These are phyloP conservation scores for Ceratopteris richardii DNA, from an alignment of 75 land plant species.

Conservation along the genomic window DNA sequence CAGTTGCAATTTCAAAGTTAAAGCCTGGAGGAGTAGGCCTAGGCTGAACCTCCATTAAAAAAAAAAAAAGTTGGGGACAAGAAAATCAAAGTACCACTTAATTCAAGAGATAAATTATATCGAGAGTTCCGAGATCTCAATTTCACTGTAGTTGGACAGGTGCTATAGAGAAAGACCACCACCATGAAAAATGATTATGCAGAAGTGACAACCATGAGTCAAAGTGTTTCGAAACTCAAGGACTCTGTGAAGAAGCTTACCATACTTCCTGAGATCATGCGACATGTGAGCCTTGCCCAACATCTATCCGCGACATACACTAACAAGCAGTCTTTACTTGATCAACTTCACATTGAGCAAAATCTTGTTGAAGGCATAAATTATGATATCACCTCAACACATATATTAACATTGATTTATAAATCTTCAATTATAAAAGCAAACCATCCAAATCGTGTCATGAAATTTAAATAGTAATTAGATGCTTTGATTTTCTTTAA, in stretches of 20 bases:
- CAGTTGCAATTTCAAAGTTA: no score
- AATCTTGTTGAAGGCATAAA: conserved; percentile 80
- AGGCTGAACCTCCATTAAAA: no score
- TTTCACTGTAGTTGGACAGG: conserved; percentile 94
- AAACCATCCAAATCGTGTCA: no score
- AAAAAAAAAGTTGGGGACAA: conserved; percentile 67
- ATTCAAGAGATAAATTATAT: conserved; percentile 95
- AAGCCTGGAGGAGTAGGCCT: no score
- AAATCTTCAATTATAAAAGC: no score
- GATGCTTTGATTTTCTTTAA: no score
- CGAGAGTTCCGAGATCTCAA: conserved; percentile 93
- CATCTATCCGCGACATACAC: conserved; percentile 64
- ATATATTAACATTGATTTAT: no score
- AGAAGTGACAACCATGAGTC: conserved; percentile 57
- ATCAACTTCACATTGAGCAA: conserved; percentile 80
- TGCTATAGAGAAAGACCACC: conserved; percentile 83
- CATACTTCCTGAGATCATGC: conserved; percentile 92
- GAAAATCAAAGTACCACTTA: conserved; percentile 80
- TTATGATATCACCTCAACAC: no score
- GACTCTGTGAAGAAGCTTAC: conserved; percentile 93
- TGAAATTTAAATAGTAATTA: no score
- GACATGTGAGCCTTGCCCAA: conserved; percentile 87
- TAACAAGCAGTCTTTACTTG: conserved; percentile 73
- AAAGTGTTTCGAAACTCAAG: conserved; percentile 76
- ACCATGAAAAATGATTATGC: conserved; percentile 90